Base-by-base conservation (phyloP, 2,329 filamentous ascomycete species). In the Triangularia verruculosa region DNA sequence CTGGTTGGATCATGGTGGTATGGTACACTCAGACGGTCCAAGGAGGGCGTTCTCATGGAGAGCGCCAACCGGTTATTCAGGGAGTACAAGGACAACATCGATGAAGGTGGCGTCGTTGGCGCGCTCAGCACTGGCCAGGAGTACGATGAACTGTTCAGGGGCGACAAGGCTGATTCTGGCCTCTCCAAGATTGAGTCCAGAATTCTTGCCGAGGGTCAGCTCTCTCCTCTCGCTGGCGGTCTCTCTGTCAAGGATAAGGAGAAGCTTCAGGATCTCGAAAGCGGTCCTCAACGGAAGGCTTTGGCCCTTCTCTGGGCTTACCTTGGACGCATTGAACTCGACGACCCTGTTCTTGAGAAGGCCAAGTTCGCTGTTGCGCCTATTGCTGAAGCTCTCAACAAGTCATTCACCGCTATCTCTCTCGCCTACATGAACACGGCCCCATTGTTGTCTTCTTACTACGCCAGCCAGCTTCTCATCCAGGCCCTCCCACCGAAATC, bases 1-100 rank as follows among this genome's bases (percentile, higher is more conserved):
- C 82, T 95, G 56, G 94, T 99, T 62, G 95, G 95, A 56, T 93
- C 90, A 64, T 99, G 95, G 95, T 99, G 95, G 95, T 99, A 99
- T 75, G 95, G 96, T 65, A 96, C 92, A 32, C 94, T 97, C 77
- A 87, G 89, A 71, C 87, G 91, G 77, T 98, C 95, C 39, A 96
- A 94, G 79, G 96, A 99, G 77, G 92, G 92, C 70, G 90, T 98
- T 25, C 83, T 97, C 61, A 89, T 97, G 74, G 92, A 95, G 74
- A 97, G 91, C 77, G 93, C 96, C 70, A 96, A 96, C 76, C 93
- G 92, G 69, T 85, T 99, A 64, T 98, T 99, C 84, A 89, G 89
- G 71, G 92, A 97, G 73, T 99, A 96, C 78, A 88, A 91, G 68
- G 93, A 97, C 61, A 86, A 87, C 67, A 90, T 95, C 67, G 87